These are phyloP conservation scores for Capsicum rhomboideum DNA, from an alignment of 257 asterid species.

Conservation along the genomic window DNA sequence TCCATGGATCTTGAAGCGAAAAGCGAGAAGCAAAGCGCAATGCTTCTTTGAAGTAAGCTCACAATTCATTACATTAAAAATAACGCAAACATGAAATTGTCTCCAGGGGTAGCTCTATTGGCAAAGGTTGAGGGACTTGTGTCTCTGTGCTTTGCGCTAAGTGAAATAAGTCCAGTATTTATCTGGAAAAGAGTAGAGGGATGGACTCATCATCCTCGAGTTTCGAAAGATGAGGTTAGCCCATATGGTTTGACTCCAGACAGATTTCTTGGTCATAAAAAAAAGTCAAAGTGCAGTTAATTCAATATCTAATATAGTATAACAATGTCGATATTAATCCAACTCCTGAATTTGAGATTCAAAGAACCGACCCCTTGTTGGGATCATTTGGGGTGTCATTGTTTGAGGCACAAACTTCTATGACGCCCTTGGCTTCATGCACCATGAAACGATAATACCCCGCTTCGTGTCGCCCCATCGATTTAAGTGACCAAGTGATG, in stretches of 20 bases:
- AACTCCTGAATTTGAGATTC: background rate
- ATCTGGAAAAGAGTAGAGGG: background rate
- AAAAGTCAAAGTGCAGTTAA: background rate
- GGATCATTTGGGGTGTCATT: background rate
- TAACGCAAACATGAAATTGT: background rate
- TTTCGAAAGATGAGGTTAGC: background rate
- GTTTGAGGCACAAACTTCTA: background rate
- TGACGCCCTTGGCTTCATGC: background rate
- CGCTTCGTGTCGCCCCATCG: background rate
- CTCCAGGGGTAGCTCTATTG: background rate
- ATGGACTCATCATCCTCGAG: background rate
- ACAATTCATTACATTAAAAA: background rate
- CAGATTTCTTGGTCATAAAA: background rate
- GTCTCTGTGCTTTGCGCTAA: background rate
- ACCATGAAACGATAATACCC: background rate
- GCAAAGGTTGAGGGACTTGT: background rate
- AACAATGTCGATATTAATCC: background rate
- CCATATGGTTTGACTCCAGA: background rate
- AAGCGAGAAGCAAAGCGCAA: background rate
- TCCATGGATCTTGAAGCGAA: background rate
- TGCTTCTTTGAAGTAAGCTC: background rate
- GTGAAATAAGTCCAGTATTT: background rate
- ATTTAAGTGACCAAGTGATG: background rate
- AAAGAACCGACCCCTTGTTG: background rate
- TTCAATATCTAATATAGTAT: background rate